Evolutionary conservation across 345 rosid species (phyloP), one percentile per base, ranked within the genome.

Genomic region (Citrus reticulata): DNA sequence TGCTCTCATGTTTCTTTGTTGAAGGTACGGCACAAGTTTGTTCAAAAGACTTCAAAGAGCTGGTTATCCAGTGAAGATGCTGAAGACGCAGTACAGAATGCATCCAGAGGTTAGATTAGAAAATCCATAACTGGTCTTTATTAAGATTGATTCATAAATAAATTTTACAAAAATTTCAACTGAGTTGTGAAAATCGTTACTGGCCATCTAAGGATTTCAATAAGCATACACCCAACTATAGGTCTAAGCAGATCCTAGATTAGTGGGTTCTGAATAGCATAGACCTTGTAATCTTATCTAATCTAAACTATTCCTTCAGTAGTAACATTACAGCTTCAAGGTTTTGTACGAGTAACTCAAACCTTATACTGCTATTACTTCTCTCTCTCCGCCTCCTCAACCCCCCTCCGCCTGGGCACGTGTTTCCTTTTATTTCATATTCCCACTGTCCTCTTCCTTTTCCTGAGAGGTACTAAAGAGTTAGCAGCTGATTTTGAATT

Each of bases 11-110:
- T 32, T 65, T 70, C 57, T 66, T n/a, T 73, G 40, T 64, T 88
- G 82, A 84, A 93, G 99, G 58, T 96, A 96, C 71, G 95, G 95
- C 70, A 96, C 89, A 54, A 96, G 99, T 86, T 81, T 96, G 91
- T 96, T 96, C 80, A 89, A 94, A 89, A 91, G 99, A 87, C 90
- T 96, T 78, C 98, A 96, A 83, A 93, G 84, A 81, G 99, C 97
- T 79, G 99, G 98, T 72, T 94, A 93, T 82, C 99, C 98, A 11
- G 97, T 96, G 46, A 85, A 88, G 58, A 94, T 96, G 99, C 91
- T 96, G 85, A 96, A 90, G 87, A 86, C 93, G 57, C 98, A 93
- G 79, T 96, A 96, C 79, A 89, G 98, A 49, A 96, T 96, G 99
- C 99, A 94, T 90, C 99, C 98, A 39, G 91, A 91, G 98, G 98